Percentiles rank a stretch among this genome's conserved stretches.
These are phyloP conservation scores for Zygosaccharomyces siamensis DNA, from an alignment of 805 yeast genomes.

Conservation along the genomic window DNA sequence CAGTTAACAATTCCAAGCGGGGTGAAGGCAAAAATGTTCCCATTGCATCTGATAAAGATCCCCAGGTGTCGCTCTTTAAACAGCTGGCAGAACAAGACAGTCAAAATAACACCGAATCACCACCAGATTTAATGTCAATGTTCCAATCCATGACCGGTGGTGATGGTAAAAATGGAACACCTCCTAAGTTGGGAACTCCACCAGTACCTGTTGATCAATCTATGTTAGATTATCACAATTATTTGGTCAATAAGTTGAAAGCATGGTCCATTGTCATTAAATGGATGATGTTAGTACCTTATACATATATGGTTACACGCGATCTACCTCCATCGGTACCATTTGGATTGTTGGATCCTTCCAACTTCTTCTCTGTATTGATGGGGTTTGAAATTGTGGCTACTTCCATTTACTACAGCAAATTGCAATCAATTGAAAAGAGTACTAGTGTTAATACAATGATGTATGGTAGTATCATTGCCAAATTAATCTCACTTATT, in stretches of 20 bases:
- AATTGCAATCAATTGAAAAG: conserved; percentile 26
- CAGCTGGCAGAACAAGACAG: conserved; percentile 26
- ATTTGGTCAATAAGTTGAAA: conserved; percentile 28
- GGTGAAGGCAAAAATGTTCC: background rate
- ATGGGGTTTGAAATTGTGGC: conserved; percentile 34
- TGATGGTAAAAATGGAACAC: background rate
- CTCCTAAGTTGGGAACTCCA: conserved; percentile 1
- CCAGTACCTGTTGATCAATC: conserved; percentile 24
- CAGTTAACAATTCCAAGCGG: background rate
- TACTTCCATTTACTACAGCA: conserved; percentile 32
- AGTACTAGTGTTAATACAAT: conserved; percentile 25
- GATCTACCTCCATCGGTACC: conserved; percentile 3
- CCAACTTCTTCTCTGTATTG: conserved; percentile 34
- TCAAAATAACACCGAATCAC: conserved; percentile 9
- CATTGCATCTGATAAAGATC: conserved; percentile 15
- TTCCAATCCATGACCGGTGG: conserved; percentile 9
- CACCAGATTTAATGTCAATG: conserved; percentile 11
- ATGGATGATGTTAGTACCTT: conserved; percentile 33
- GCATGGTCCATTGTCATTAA: conserved; percentile 30
- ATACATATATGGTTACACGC: conserved; percentile 26
- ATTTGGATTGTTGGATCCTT: conserved; percentile 18
- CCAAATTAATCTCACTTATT: conserved; percentile 28
- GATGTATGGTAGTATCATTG: conserved; percentile 28
- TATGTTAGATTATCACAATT: conserved; percentile 27
- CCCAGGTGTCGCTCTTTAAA: conserved; percentile 28